Evolutionary conservation across 2,329 filamentous ascomycete species (phyloP), one percentile per base, ranked within the genome.

Genomic region (Penicillium palitans): DNA sequence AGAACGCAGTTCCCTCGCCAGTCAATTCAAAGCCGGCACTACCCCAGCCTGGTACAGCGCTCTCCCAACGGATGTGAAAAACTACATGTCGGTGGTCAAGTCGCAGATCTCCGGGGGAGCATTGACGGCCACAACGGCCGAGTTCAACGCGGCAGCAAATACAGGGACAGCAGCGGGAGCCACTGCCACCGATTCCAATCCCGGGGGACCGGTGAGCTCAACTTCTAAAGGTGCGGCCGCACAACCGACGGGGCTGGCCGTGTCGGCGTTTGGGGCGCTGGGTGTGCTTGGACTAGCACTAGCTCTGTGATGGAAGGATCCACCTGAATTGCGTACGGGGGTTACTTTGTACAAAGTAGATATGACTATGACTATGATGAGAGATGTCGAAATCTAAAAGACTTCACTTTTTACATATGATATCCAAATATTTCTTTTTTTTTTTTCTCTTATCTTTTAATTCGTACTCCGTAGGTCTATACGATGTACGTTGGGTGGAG

Each of bases 271-370:
- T 47, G 66, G 67, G 52, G 67, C 63, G 10, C 50, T 70, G 54
- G 59, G 65, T 12, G 57, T 70, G 25, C 55, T 69, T 25, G 66
- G 67, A 48, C 52, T 69, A 37, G 66, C 61, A 24, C 31, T 70
- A 55, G 67, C 56, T 51, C 39, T 70, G 58, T 68, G 60, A 61
- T 59, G 24, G 27, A n/a, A 50, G 15, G 39, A 24, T 37, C 31
- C 41, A 37, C 40, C 15, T 37, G 39, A 35, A 25, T 35, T 33
- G 27, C 40, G 49, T 47, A 37, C 7, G 13, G 35, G 17, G 33
- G 9, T 37, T 37, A 21, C n/a, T 31, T 44, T 44, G 19, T 45
- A n/a, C 19, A 33, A 12, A 15, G 12, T 55, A 55, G 15, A 55
- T 33, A 33, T 33, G 31, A 33, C 6, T 25, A 55, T n/a, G 53